Conservation (phyloP, 2,329 filamentous ascomycete genomes). For the Colletotrichum plurivorum region DNA sequence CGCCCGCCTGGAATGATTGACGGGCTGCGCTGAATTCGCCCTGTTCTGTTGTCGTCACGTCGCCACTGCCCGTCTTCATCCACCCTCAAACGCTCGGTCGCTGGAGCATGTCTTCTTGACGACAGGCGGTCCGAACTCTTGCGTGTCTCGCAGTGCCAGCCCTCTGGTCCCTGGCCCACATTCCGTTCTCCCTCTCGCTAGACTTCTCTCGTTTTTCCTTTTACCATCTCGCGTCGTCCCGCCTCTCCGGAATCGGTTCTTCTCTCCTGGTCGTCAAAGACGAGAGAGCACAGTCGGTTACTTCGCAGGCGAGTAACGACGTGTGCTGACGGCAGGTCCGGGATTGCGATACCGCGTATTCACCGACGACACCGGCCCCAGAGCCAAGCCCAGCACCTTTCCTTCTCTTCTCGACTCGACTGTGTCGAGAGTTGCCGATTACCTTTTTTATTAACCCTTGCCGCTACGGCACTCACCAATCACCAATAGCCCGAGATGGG, state of each 20-base stretch:
- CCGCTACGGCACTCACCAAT: background rate
- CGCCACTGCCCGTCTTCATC: slow-evolving; percentile 22
- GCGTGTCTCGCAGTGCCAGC: slow-evolving; percentile 22
- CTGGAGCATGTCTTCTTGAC: slow-evolving; percentile 37
- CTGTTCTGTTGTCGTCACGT: slow-evolving; percentile 20
- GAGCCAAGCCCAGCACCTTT: slow-evolving; percentile 1
- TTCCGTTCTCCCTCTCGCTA: slow-evolving; percentile 37
- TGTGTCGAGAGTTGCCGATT: slow-evolving; percentile 35
- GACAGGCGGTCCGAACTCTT: slow-evolving; percentile 31
- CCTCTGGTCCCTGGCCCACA: slow-evolving; percentile 32
- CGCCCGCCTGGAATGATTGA: slow-evolving; percentile 10
- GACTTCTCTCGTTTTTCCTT: slow-evolving; percentile 20
- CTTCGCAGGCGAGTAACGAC: slow-evolving; percentile 67
- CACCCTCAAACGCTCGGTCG: slow-evolving; percentile 34
- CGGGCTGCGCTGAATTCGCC: slow-evolving; percentile 6
- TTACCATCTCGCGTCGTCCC: slow-evolving; percentile 26
- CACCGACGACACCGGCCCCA: slow-evolving; percentile 9
- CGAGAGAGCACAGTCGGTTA: slow-evolving; percentile 55
- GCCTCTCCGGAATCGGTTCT: slow-evolving; percentile 30
- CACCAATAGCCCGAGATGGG: slow-evolving; percentile 66
- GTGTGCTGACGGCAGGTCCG: slow-evolving; percentile 60
- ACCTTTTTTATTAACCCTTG: slow-evolving; percentile 9
- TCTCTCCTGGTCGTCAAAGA: slow-evolving; percentile 39
- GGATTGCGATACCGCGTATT: slow-evolving; percentile 30
- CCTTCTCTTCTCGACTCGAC: slow-evolving; percentile 18